phyloP scores from a whole-genome alignment of 805 yeast genomes.

The Metschnikowia dekortorum region DNA sequence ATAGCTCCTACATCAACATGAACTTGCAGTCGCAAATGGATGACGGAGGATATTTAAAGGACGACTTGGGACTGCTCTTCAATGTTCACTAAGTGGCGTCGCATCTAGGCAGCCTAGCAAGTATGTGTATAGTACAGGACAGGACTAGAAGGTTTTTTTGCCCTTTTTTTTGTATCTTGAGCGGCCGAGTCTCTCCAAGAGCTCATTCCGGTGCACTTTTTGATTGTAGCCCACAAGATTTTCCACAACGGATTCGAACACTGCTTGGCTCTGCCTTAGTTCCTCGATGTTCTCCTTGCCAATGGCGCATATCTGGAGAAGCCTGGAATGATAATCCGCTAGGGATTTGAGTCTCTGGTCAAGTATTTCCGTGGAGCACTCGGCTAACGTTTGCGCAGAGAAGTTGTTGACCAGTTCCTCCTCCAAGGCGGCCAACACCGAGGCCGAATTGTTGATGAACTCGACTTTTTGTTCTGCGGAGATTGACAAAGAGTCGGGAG shows the following conservation, averaged over 20 bases:
- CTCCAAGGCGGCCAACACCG: conserved; percentile 28
- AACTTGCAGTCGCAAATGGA: conserved; percentile 28
- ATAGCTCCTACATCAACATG: conserved; percentile 40
- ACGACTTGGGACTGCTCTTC: conserved; percentile 15
- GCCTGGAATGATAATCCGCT: conserved; percentile 21
- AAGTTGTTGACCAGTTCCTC: conserved; percentile 33
- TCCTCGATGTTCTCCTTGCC: conserved; percentile 52
- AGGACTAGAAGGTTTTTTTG: conserved; percentile 11
- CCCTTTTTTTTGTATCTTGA: conserved; percentile 22
- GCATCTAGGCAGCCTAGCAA: neutral
- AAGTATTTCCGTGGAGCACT: conserved; percentile 22
- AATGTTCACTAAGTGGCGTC: conserved; percentile 1
- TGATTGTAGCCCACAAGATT: conserved; percentile 90
- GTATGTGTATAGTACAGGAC: neutral
- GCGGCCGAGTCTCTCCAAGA: conserved; percentile 30
- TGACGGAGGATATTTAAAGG: conserved; percentile 15
- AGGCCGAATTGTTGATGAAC: conserved; percentile 23
- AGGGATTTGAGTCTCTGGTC: conserved; percentile 34
- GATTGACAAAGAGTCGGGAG: conserved; percentile 29
- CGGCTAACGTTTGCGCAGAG: conserved; percentile 22
- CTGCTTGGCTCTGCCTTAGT: conserved; percentile 58
- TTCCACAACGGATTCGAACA: conserved; percentile 85
- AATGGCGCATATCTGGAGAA: conserved; percentile 30
- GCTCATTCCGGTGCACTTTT: conserved; percentile 54
- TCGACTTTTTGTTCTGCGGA: conserved; percentile 23